Base-by-base conservation (phyloP, 345 rosid genomes). In the Brassica incana region DNA sequence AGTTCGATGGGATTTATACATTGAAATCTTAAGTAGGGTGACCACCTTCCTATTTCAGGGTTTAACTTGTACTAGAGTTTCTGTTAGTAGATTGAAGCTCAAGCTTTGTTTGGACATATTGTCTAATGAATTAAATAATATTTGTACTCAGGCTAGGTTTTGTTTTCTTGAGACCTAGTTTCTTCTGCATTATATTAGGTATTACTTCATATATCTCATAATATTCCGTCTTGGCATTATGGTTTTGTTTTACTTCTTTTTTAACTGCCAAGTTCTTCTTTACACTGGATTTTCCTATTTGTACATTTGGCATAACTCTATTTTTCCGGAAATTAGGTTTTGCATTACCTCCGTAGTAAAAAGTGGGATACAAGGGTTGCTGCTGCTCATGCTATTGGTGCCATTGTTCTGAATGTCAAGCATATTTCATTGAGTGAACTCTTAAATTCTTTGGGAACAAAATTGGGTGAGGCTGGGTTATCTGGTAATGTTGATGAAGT, bases 291-390 rank as follows among this genome's bases (percentile, higher is more conserved):
- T 73, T 10, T 74, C 74, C 48, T 63, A 36, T 80, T 25, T 62
- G 58, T 75, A 7, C 29, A 36, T 8, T 30, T 76, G 16, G 45
- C 64, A 35, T 56, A 75, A 65, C 80, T 59, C 70, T 60, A 67
- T 25, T 59, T 4, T 4, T 45, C 60, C 71, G 2, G 40, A 77
- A 81, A 29, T 74, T 79, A 95, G 99, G 97, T 95, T 79, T 87
- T 91, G 78, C 95, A 86, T 61, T 84, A 89, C 83, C 98, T 95
- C 72, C 92, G 85, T 58, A 95, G 98, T 89, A 93, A 90, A 87
- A 95, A 86, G 65, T 95, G 99, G 99, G 98, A 95, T 80, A 95
- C 99, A 5, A 91, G 99, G 86, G 98, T 93, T 82, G 98, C 99
- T 78, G 98, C 99, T 84, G 97, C 99, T 80, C 95, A 95, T 85